These are phyloP conservation scores for Candida alai DNA, from an alignment of 805 yeast genomes.

Conservation along the genomic window DNA sequence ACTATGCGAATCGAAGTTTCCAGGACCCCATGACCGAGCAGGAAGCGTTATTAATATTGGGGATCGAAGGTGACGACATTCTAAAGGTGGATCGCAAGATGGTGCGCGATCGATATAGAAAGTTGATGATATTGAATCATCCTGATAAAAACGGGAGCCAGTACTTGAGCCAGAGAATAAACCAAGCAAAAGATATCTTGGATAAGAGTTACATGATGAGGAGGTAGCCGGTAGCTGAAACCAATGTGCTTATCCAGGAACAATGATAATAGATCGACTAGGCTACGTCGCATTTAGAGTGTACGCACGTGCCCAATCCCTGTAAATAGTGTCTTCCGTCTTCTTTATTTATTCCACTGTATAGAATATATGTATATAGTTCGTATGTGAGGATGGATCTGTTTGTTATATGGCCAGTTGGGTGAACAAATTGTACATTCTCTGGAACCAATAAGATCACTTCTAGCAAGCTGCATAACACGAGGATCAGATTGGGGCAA, in stretches of 20 bases:
- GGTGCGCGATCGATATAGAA: constrained; percentile 33
- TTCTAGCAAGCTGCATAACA: too few relatives aligned
- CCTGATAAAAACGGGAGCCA: constrained; percentile 41
- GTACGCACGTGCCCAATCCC: too few relatives aligned
- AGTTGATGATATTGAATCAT: constrained; percentile 38
- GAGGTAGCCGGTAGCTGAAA: constrained; percentile 4
- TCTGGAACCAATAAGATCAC: too few relatives aligned
- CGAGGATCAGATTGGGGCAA: too few relatives aligned
- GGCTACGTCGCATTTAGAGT: too few relatives aligned
- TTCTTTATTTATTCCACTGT: too few relatives aligned
- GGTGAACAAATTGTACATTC: too few relatives aligned
- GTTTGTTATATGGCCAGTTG: too few relatives aligned
- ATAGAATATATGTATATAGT: too few relatives aligned
- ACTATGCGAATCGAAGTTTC: constrained; percentile 35
- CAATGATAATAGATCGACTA: not conserved
- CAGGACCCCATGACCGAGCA: constrained; percentile 38
- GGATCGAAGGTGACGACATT: constrained; percentile 40
- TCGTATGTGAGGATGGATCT: too few relatives aligned
- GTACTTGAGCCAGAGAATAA: constrained; percentile 38
- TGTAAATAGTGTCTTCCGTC: too few relatives aligned
- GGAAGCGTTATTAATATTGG: constrained; percentile 39
- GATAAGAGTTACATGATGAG: constrained; percentile 36
- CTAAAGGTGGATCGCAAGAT: constrained; percentile 32
- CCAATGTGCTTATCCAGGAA: too few relatives aligned
- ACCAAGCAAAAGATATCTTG: constrained; percentile 40